Conservation (phyloP, 495 filamentous ascomycete species). For the Hypoxylon fragiforme region DNA sequence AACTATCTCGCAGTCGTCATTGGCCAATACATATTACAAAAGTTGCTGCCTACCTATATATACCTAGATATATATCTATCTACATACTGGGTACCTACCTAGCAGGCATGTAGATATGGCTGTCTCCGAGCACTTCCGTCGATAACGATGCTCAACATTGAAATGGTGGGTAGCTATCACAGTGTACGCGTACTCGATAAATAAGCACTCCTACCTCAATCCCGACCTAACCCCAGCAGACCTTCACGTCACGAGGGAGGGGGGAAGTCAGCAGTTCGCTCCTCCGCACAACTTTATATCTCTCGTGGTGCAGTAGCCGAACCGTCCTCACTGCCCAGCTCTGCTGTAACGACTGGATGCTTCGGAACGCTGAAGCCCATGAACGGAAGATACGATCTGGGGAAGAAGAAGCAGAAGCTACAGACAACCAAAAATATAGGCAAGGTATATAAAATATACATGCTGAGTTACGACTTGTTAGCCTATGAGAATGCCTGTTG, state of each 20-base stretch:
- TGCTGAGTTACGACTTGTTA: conserved; percentile 15
- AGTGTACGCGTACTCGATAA: not conserved
- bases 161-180: not conserved
- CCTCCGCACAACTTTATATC: conserved; percentile 1
- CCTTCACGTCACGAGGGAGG: not conserved
- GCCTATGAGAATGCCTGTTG: not conserved
- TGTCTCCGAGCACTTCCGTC: not conserved
- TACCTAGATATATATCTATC: too few species aligned
- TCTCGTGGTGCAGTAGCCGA: conserved; percentile 11
- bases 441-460: conserved; percentile 43
- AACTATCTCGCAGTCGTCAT: not conserved
- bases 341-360: conserved; percentile 2
- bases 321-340: conserved; percentile 7
- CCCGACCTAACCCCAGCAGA: not conserved
- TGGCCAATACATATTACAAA: not conserved
- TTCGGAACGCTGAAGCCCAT: conserved; percentile 45
- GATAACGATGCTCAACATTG: not conserved
- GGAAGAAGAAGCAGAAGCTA: conserved; percentile 44
- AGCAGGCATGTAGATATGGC: too few species aligned
- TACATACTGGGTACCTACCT: too few species aligned
- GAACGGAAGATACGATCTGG: conserved; percentile 49
- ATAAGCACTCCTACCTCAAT: not conserved
- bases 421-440: conserved; percentile 40
- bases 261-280: not conserved
- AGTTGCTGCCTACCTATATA: too few species aligned